Evolutionary conservation across 116 monocot genomes (phyloP).

Genomic region (Dioscorea cayenensis): DNA sequence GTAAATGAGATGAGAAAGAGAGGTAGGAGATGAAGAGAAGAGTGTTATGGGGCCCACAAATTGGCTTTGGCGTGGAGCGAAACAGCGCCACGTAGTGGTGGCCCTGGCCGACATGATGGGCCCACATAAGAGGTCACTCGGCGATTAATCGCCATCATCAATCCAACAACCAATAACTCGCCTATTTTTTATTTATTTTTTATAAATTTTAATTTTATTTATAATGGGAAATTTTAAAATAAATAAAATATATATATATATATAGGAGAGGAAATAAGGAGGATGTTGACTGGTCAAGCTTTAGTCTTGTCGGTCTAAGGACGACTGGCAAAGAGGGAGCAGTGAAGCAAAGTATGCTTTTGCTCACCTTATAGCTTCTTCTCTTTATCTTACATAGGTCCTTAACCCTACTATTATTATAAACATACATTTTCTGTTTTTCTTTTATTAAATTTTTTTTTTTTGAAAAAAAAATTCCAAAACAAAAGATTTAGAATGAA

Average conservation of each 20-base stretch:
- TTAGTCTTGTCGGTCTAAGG: slow-evolving; percentile 1
- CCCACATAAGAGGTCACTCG: neutral
- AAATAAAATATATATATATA: too few species aligned
- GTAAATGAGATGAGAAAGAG: too few species aligned
- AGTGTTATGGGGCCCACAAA: neutral
- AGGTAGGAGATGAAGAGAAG: neutral
- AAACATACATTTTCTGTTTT: neutral
- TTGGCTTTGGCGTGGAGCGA: neutral
- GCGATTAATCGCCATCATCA: slow-evolving; percentile 6
- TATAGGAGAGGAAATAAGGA: neutral
- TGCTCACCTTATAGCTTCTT: neutral
- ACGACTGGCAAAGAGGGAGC: neutral
- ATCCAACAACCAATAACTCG: neutral
- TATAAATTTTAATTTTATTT: neutral
- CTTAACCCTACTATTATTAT: neutral
- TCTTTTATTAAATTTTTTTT: neutral
- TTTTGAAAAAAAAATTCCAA: too few species aligned
- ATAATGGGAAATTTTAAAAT: neutral
- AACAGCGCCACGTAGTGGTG: neutral
- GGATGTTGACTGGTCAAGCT: slow-evolving; percentile 1
- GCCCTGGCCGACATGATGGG: neutral
- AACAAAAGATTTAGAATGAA: too few species aligned
- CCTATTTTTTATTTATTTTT: neutral
- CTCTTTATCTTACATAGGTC: neutral
- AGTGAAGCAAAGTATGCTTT: neutral